A percentile compares a stretch with the other conserved stretches of the same genome.
Evolutionary conservation across 805 yeast species (phyloP).

Genomic region (Yamadazyma insecticola): DNA sequence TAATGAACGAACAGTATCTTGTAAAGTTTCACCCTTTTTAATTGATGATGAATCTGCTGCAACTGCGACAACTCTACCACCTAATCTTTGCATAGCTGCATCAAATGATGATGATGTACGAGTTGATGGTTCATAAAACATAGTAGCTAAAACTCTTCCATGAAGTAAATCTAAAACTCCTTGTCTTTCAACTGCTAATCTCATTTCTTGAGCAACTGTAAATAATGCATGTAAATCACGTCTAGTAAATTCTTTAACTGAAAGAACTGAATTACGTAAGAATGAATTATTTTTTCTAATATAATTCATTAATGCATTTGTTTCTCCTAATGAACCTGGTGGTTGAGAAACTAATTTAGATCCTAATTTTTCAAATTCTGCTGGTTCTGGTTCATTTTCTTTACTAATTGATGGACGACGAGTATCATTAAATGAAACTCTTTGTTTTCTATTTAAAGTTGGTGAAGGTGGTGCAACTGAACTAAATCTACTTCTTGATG

Average conservation of each 20-base stretch:
- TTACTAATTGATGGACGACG: conserved; percentile 35
- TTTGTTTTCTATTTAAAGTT: conserved; percentile 29
- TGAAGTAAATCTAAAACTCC: conserved; percentile 89
- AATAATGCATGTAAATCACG: conserved; percentile 88
- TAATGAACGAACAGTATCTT: conserved; percentile 91
- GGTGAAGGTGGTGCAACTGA: conserved; percentile 38
- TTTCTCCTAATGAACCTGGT: conserved; percentile 65
- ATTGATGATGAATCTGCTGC: conserved; percentile 87
- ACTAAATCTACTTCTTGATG: conserved; percentile 40
- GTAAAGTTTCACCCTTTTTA: conserved; percentile 96
- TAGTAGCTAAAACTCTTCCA: conserved; percentile 88
- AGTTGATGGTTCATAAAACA: conserved; percentile 98
- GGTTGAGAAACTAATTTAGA: conserved; percentile 71
- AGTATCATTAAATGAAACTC: conserved; percentile 30
- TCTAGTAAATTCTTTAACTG: conserved; percentile 84
- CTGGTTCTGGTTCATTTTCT: conserved; percentile 42
- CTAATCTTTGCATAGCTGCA: conserved; percentile 99
- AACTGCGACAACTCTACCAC: conserved; percentile 93
- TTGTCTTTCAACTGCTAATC: conserved; percentile 92
- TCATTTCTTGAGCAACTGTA: conserved; percentile 97
- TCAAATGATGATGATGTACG: conserved; percentile 96
- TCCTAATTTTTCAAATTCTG: conserved; percentile 46
- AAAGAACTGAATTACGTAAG: conserved; percentile 79
- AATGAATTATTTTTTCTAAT: conserved; percentile 85
- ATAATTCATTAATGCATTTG: conserved; percentile 72